Evolutionary conservation across 1,139 yeast species (phyloP).

Genomic region (Starmera stellimalicola): DNA sequence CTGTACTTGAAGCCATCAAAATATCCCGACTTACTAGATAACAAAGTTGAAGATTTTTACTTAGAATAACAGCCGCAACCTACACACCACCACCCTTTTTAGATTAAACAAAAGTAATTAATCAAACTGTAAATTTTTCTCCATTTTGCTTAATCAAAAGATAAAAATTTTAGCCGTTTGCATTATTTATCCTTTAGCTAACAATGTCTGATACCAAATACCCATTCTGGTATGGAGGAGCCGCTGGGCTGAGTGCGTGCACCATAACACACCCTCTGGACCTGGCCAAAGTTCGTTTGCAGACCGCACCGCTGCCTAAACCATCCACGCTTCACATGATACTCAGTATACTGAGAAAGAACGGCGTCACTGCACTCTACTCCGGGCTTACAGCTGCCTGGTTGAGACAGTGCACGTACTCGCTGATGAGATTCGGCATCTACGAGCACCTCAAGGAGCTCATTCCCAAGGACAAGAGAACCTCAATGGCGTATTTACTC

Average conservation of each 20-base stretch:
- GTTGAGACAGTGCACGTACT: conserved; percentile 80
- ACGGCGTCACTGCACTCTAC: conserved; percentile 63
- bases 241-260: conserved; percentile 61
- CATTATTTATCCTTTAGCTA: no score
- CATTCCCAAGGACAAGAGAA: conserved; percentile 27
- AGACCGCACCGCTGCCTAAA: conserved; percentile 59
- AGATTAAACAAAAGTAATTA: no score
- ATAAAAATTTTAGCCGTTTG: no score
- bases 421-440: conserved; percentile 77
- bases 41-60: background rate
- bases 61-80: no score
- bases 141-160: no score
- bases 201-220: conserved; percentile 18
- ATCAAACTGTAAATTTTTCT: no score
- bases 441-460: conserved; percentile 67
- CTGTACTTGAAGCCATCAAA: background rate
- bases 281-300: conserved; percentile 76
- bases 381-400: conserved; percentile 78
- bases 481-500: conserved; percentile 31
- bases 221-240: conserved; percentile 55
- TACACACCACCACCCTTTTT: no score
- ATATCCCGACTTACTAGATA: background rate
- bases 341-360: conserved; percentile 45
- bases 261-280: conserved; percentile 64
- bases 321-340: conserved; percentile 56